A percentile compares a stretch with the other conserved stretches of the same genome.
These are phyloP conservation scores for Olyra latifolia DNA, from an alignment of 176 grass and related monocot genomes.

Conservation along the genomic window DNA sequence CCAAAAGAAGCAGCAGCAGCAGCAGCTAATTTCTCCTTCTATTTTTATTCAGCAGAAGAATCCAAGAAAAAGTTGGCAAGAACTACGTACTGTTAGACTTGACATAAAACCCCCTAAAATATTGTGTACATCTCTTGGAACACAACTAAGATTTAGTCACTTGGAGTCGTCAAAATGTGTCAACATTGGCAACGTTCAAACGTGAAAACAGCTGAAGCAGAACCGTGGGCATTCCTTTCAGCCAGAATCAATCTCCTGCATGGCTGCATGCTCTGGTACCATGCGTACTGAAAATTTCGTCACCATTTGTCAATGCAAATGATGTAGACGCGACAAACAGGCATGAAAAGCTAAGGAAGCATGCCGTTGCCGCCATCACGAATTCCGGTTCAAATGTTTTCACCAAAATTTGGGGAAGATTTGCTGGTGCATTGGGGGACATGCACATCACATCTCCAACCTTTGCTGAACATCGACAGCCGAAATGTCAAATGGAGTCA, in stretches of 20 bases:
- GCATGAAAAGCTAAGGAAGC: neutral
- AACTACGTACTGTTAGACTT: neutral
- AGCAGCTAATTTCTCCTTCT: neutral
- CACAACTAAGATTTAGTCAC: neutral
- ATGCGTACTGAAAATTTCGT: neutral
- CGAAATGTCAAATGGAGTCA: constrained; percentile 43
- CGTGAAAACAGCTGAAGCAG: constrained; percentile 31
- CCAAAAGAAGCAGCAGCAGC: neutral
- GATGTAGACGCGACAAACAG: neutral
- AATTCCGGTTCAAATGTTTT: constrained; percentile 15
- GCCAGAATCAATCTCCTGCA: neutral
- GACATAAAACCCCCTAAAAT: neutral
- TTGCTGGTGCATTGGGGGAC: constrained; percentile 9
- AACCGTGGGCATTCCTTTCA: neutral
- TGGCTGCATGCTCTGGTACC: neutral
- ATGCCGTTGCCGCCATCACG: neutral
- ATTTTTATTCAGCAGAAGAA: neutral
- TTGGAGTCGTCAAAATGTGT: neutral
- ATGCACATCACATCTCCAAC: neutral
- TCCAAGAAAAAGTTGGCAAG: neutral
- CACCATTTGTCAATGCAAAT: neutral
- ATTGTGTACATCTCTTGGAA: neutral
- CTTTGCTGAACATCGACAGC: neutral
- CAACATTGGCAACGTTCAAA: neutral
- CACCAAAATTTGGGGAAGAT: constrained; percentile 16